These are phyloP conservation scores for Amanita phalloides DNA, from an alignment of 768 basidiomycete genomes.

Conservation along the genomic window DNA sequence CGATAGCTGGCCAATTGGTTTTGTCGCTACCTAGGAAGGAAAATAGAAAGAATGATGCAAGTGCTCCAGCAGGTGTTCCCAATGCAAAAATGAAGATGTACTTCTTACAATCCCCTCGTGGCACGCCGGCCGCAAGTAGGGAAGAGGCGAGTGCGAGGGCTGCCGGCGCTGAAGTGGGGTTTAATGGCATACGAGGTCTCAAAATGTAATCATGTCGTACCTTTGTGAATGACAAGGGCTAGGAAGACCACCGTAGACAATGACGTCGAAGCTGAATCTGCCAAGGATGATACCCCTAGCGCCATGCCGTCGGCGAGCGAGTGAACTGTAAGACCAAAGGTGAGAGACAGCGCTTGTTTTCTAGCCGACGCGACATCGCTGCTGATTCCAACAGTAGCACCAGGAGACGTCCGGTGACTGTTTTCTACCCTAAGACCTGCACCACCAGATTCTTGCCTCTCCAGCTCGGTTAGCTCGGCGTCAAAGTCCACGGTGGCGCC, in stretches of 20 bases:
- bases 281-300: slow-evolving; percentile 67
- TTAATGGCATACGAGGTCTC: background rate
- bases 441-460: slow-evolving; percentile 13
- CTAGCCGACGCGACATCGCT: slow-evolving; percentile 11
- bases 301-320: slow-evolving; percentile 89
- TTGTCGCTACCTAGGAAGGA: slow-evolving; percentile 37
- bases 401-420: slow-evolving; percentile 10
- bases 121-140: slow-evolving; percentile 66
- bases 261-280: slow-evolving; percentile 16
- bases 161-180: slow-evolving; percentile 58
- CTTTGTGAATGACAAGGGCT: slow-evolving; percentile 89
- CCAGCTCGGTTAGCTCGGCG: slow-evolving; percentile 50
- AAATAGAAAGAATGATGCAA: slow-evolving; percentile 66
- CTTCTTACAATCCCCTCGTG: slow-evolving; percentile 57
- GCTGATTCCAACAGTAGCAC: slow-evolving; percentile 11
- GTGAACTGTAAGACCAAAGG: slow-evolving; percentile 81
- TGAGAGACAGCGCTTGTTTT: slow-evolving; percentile 54
- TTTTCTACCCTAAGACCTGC: background rate
- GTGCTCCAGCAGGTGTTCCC: slow-evolving; percentile 76
- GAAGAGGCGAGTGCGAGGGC: slow-evolving; percentile 83
- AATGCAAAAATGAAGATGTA: slow-evolving; percentile 71
- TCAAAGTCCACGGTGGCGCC: slow-evolving; percentile 41
- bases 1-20: slow-evolving; percentile 58
- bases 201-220: slow-evolving; percentile 17
- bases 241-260: slow-evolving; percentile 83